Base-by-base conservation (phyloP, 768 basidiomycete genomes). In the Leucogyrophana mollusca region DNA sequence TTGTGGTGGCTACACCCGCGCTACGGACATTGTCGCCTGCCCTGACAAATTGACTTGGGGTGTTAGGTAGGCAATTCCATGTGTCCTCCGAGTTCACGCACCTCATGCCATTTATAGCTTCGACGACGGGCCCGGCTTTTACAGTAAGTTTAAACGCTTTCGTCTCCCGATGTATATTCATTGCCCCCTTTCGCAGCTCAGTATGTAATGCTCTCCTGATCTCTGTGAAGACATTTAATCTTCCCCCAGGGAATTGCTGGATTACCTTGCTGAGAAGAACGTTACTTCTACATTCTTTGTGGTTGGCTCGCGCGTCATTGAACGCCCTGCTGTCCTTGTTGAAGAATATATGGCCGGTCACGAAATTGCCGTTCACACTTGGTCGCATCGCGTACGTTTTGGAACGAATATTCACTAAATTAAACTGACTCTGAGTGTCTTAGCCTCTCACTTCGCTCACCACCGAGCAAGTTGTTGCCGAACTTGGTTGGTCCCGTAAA, bases 401-500 rank as follows among this genome's bases (percentile, higher is more conserved):
- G 40, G 22, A 42, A 3, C 25, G 4, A 16, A 25, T 44, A n/a
- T n/a, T 21, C 33, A 17, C 46, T 58, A 65, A 36, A 56, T 66
- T 8, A 60, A 66, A 46, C 42, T 62, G 25, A 49, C 24, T 44
- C 33, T 23, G 30, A 27, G 13, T 49, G 37, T 3, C 30, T 44
- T 49, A 85, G 85, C 74, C 74, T 20, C 73, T 83, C 45, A 90
- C 90, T 0, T 70, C 76, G 32, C 71, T 90, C 51, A 84, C 89
- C 34, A 96, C 79, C 56, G 83, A 78, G 59, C 76, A 95, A 72
- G 77, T 95, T 43, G 91, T 97, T 13, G 94, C 93, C 17, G 94
- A 97, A 68, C 73, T 98, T 30, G 94, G 91, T 41, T 97, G 90
- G 87, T 87, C 92, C 44, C 86, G 86, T 45, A 82, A 89, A 66